Conservation (phyloP, 768 basidiomycete genomes). For the Clathrus columnatus region DNA sequence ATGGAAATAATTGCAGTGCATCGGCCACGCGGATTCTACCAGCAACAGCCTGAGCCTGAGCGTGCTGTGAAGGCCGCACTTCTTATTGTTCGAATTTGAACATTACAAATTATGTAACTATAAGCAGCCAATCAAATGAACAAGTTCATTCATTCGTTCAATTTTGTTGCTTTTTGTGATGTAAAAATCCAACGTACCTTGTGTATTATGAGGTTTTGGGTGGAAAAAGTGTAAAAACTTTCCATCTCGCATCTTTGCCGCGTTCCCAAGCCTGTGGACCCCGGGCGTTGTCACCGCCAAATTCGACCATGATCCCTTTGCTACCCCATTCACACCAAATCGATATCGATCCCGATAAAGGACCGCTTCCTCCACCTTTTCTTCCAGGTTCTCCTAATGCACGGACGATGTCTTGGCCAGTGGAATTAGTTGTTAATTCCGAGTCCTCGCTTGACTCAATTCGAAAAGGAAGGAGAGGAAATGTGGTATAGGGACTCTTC, state of each 20-base stretch:
- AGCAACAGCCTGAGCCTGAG: background rate
- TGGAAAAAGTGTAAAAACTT: conserved; percentile 56
- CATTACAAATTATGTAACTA: background rate
- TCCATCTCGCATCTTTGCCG: conserved; percentile 77
- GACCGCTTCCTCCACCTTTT: conserved; percentile 86
- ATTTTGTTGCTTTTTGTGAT: too few species aligned
- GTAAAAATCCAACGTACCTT: too few species aligned
- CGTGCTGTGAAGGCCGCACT: background rate
- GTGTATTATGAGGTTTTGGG: conserved; percentile 16
- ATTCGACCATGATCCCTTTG: conserved; percentile 79
- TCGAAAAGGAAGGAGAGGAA: conserved; percentile 45
- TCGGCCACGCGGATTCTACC: too few species aligned
- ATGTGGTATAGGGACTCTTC: conserved; percentile 40
- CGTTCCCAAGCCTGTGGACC: conserved; percentile 84
- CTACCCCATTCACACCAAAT: conserved; percentile 92
- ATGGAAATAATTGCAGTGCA: too few species aligned
- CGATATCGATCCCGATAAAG: conserved; percentile 74
- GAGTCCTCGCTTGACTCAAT: conserved; percentile 31
- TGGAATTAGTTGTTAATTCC: conserved; percentile 39
- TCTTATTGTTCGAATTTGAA: background rate
- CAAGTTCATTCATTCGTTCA: too few species aligned
- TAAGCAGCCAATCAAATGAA: too few species aligned
- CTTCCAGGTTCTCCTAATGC: conserved; percentile 77
- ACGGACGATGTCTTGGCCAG: conserved; percentile 71
- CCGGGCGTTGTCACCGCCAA: conserved; percentile 66